These are phyloP conservation scores for Sporothrix mexicana DNA, from an alignment of 2,329 filamentous ascomycete genomes.

Conservation along the genomic window DNA sequence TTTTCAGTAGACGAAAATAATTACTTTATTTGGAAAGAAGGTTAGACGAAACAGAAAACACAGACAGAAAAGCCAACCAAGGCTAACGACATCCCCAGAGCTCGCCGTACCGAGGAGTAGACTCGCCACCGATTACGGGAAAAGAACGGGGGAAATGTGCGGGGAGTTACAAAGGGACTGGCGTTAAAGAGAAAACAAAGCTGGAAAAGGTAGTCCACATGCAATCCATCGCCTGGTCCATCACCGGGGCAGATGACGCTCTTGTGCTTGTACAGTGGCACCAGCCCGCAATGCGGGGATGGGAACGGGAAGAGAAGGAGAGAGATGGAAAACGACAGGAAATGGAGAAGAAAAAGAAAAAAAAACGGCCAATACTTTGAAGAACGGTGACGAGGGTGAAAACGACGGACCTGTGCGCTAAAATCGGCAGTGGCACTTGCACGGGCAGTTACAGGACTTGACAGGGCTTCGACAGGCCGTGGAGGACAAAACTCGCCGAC, in stretches of 20 bases:
- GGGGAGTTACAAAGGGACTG: not conserved
- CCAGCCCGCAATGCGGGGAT: not conserved
- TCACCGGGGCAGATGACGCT: not conserved
- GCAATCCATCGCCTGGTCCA: not conserved
- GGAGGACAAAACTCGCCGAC: slow-evolving; percentile 4
- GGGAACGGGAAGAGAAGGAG: not conserved
- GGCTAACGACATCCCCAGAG: not conserved
- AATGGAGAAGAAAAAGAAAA: not conserved
- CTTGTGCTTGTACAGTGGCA: not conserved
- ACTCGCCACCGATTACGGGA: not conserved
- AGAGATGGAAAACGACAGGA: not conserved
- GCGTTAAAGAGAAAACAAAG: not conserved
- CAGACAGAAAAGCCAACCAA: not conserved
- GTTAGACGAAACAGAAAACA: not conserved
- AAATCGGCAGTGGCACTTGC: not conserved
- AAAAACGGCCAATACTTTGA: not conserved
- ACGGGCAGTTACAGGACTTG: not conserved
- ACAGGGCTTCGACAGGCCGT: not conserved
- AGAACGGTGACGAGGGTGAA: not conserved
- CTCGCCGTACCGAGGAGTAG: not conserved
- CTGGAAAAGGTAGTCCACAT: slow-evolving; percentile 6
- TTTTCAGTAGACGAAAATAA: not conserved
- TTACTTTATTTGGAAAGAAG: not conserved
- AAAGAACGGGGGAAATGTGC: not conserved
- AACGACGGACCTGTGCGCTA: slow-evolving; percentile 10